A percentile compares a stretch with the other conserved stretches of the same genome.
Evolutionary conservation across 164 flowering plant species (phyloP).

Genomic region (Piper betle): DNA sequence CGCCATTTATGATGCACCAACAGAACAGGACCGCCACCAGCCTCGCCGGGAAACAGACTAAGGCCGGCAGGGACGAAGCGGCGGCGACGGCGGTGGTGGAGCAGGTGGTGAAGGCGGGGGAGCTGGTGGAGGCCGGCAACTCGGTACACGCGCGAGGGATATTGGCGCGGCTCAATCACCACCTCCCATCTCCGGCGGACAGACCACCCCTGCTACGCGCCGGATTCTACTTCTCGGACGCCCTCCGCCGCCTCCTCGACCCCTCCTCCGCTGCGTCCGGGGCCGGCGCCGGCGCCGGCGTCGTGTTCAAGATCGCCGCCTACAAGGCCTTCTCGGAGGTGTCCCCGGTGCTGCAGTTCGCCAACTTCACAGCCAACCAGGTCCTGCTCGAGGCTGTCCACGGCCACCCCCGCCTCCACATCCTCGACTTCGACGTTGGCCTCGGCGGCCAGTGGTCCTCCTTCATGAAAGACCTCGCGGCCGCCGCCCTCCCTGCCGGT

Average conservation of each 20-base stretch:
- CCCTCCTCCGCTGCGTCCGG: constrained; percentile 4
- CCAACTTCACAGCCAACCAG: constrained; percentile 70
- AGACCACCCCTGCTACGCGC: constrained; percentile 73
- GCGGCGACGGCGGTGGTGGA: constrained; percentile 20
- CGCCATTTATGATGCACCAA: constrained; percentile 16
- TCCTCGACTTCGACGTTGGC: constrained; percentile 72
- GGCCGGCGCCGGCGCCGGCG: constrained; percentile 17
- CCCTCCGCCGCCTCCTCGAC: constrained; percentile 42
- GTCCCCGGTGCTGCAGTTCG: constrained; percentile 59
- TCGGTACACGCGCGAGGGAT: constrained; percentile 92
- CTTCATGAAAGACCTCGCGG: constrained; percentile 67
- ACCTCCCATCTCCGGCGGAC: constrained; percentile 62
- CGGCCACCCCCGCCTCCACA: constrained; percentile 35
- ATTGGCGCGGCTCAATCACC: constrained; percentile 99
- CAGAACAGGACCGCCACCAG: constrained; percentile 8
- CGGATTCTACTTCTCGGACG: constrained; percentile 77
- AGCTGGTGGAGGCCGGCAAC: constrained; percentile 77
- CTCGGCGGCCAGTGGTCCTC: constrained; percentile 88
- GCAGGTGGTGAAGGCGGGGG: constrained; percentile 74
- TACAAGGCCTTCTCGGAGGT: constrained; percentile 63
- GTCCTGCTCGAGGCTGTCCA: constrained; percentile 61
- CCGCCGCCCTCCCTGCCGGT: constrained; percentile 18
- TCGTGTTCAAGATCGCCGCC: constrained; percentile 53
- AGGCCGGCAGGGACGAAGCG: too few relatives aligned
- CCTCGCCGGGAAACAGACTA: constrained; percentile 16